Conservation (phyloP, 2,329 filamentous ascomycete genomes). For the Orbilia ellipsospora region DNA sequence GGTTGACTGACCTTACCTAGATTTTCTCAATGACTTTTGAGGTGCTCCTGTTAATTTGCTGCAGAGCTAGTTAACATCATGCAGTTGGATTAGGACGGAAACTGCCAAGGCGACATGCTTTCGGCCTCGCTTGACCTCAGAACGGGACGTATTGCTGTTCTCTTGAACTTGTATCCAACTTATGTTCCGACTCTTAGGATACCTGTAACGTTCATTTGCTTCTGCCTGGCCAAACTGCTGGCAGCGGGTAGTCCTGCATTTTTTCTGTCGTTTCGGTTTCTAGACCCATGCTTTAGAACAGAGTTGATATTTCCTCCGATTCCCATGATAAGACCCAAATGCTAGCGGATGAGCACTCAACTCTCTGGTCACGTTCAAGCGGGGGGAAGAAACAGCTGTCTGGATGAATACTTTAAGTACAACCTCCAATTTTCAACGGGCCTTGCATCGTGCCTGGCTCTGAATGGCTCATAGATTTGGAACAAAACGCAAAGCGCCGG, state of each 20-base stretch:
- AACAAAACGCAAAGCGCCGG: conserved; percentile 39
- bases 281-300: background rate
- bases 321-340: background rate
- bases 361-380: no score
- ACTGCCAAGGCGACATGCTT: conserved; percentile 33
- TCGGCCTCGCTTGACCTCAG: conserved; percentile 11
- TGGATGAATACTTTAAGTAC: conserved; percentile 1
- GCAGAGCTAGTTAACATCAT: conserved; percentile 20
- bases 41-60: background rate
- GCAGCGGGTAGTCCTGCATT: background rate
- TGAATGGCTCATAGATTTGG: conserved; percentile 27
- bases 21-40: background rate
- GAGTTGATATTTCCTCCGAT: conserved; percentile 16
- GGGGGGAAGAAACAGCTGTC: background rate
- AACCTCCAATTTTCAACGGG: conserved; percentile 21
- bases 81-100: conserved; percentile 31
- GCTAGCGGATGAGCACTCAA: background rate
- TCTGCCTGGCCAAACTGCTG: conserved; percentile 21
- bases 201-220: conserved; percentile 23
- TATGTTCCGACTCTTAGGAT: conserved; percentile 3
- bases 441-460: conserved; percentile 23
- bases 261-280: conserved; percentile 7
- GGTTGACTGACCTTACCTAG: background rate
- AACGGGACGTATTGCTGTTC: conserved; percentile 31
- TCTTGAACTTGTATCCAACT: conserved; percentile 37